Percentiles rank a stretch among this genome's conserved stretches.
phyloP scores from a whole-genome alignment of 345 rosid genomes.

The Lepidium didymum region DNA sequence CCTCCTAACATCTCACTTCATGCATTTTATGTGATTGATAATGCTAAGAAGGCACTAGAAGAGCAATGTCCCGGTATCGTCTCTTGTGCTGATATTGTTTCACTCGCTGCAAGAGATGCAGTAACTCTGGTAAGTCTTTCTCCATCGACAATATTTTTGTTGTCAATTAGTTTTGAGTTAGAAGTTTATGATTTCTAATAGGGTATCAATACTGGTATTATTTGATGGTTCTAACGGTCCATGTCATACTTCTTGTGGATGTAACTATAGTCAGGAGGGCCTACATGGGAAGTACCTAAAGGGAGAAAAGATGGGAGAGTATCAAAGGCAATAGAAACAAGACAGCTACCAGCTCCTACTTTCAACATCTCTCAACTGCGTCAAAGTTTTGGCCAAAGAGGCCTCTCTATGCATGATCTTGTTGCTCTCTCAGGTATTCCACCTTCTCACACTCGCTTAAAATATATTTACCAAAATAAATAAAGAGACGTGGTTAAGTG shows the following conservation, averaged over 20 bases:
- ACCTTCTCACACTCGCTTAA: background rate
- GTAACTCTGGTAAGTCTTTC: conserved; percentile 50
- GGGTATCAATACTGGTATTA: background rate
- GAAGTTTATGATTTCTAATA: too few species aligned
- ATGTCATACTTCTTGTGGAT: background rate
- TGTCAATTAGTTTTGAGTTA: too few species aligned
- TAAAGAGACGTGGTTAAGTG: too few species aligned
- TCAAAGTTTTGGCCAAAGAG: conserved; percentile 76
- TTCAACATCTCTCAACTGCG: conserved; percentile 67
- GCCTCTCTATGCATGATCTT: conserved; percentile 60
- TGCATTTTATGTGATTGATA: conserved; percentile 78
- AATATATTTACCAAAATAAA: background rate
- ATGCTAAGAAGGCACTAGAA: conserved; percentile 74
- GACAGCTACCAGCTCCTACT: conserved; percentile 69
- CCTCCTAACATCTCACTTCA: conserved; percentile 84
- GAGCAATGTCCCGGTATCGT: conserved; percentile 69
- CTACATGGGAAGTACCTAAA: conserved; percentile 78
- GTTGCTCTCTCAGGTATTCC: conserved; percentile 67
- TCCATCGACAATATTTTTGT: background rate
- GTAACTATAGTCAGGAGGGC: conserved; percentile 71
- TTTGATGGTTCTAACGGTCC: background rate
- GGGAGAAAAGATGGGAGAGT: conserved; percentile 87
- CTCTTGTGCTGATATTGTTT: conserved; percentile 86
- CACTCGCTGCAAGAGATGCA: conserved; percentile 81
- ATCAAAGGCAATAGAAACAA: conserved; percentile 69